Evolutionary conservation across 148 eudicot species (phyloP), one percentile per base, ranked within the genome.

Genomic region (Heliosperma pusillum): DNA sequence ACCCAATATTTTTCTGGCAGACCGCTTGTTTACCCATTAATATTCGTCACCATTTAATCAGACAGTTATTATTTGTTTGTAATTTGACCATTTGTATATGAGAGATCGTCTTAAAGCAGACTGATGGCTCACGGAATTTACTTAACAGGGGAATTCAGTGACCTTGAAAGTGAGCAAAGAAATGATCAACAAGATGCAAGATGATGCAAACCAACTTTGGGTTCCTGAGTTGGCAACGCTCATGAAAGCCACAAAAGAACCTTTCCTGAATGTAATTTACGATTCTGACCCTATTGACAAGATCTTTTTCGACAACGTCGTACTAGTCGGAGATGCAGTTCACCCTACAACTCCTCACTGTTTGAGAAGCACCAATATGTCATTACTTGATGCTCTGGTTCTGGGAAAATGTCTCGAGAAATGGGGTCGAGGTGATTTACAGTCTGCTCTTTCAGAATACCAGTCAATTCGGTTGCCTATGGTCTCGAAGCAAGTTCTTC

Each of bases 301-400:
- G 64, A 60, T 88, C 44, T 69, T 82, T 70, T 91, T 89, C 89
- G 87, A 87, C 82, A 88, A 89, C 59, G 90, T 91, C 15, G 91
- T 91, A 12, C 79, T 93, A 56, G 79, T 91, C 17, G 98, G 98
- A 77, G 98, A 93, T 58, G 97, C 94, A 44, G 98, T 97, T 76
- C 98, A 93, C 67, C 98, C 98, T 4, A 84, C 91, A 9, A 91
- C 97, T 52, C 98, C 98, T 55, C 97, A 93, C 61, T 92, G 98
- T 74, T 33, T 88, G 53, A 83, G 98, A 75, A 93, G 98, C 89
- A 93, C 98, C 63, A 93, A 93, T 80, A 91, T 93, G 98, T 81
- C 98, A 2, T 70, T 93, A 62, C 76, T 88, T 13, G 98, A 93
- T 77, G 98, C 95, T 65, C 87, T 88, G 13, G 90, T 91, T 66